phyloP scores from a whole-genome alignment of 2,329 filamentous ascomycete species.

The Lachnellula hyalina region DNA sequence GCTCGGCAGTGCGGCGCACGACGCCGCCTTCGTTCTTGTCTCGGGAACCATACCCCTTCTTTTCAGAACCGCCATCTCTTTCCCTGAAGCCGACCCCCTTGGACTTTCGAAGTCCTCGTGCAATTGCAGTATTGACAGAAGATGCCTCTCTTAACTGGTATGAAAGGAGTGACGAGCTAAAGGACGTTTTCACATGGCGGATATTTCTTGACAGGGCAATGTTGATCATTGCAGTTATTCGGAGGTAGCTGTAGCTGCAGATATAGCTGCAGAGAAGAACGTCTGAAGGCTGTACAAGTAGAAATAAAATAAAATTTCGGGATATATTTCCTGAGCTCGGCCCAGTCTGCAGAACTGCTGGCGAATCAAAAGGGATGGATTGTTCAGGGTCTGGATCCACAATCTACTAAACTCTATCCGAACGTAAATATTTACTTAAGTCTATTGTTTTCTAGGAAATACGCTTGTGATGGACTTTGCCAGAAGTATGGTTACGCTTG shows the following conservation, averaged over 20 bases:
- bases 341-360: neutral
- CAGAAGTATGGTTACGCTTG: too few species aligned
- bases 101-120: slow-evolving; percentile 55
- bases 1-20: neutral
- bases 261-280: neutral
- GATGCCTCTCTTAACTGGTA: slow-evolving; percentile 36
- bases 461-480: too few species aligned
- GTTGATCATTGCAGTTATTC: slow-evolving; percentile 22
- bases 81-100: slow-evolving; percentile 31
- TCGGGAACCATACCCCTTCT: slow-evolving; percentile 5
- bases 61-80: slow-evolving; percentile 5
- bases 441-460: too few species aligned
- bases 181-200: slow-evolving; percentile 6
- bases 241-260: neutral
- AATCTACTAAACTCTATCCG: too few species aligned
- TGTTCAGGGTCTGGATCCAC: too few species aligned
- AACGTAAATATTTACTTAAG: too few species aligned
- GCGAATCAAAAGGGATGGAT: neutral
- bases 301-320: neutral
- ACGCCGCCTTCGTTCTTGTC: slow-evolving; percentile 16
- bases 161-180: slow-evolving; percentile 4
- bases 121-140: slow-evolving; percentile 64
- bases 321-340: neutral
- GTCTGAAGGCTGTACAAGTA: neutral
- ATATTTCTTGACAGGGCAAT: slow-evolving; percentile 13